Evolutionary conservation across 441 rosid genomes (phyloP).

Genomic region (Raphanus hybrid): DNA sequence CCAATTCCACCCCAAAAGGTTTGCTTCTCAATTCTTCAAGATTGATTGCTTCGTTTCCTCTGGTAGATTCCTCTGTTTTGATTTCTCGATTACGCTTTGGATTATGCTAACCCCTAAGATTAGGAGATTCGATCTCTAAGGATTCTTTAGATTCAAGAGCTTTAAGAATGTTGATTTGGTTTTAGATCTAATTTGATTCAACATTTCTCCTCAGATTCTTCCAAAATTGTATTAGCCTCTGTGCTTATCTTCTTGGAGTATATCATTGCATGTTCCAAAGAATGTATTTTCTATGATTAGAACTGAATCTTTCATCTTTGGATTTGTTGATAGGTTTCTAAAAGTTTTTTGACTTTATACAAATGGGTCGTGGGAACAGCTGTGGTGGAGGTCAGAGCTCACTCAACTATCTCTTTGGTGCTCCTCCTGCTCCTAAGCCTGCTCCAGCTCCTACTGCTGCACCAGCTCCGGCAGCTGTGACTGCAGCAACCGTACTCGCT

Average conservation of each 20-base stretch:
- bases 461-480: constrained; percentile 20
- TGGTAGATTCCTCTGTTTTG: constrained; percentile 4
- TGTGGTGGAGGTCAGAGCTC: constrained; percentile 88
- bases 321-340: constrained; percentile 8
- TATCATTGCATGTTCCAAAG: no score
- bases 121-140: no score
- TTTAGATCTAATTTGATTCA: neutral
- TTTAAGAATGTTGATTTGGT: neutral
- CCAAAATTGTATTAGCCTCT: neutral
- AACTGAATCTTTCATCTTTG: neutral
- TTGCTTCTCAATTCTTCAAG: neutral
- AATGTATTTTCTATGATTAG: no score
- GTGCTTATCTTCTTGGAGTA: neutral
- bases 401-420: constrained; percentile 69
- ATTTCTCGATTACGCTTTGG: neutral
- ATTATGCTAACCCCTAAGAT: no score
- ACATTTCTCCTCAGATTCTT: constrained; percentile 3
- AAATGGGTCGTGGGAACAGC: constrained; percentile 79
- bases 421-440: constrained; percentile 66
- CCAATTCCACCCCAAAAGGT: neutral
- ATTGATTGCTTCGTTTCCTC: neutral
- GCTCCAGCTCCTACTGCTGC: neutral
- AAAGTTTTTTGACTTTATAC: neutral
- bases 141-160: neutral
- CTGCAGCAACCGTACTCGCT: neutral